Conservation (phyloP, 306 rosid species). For the Bauhinia variegata region DNA sequence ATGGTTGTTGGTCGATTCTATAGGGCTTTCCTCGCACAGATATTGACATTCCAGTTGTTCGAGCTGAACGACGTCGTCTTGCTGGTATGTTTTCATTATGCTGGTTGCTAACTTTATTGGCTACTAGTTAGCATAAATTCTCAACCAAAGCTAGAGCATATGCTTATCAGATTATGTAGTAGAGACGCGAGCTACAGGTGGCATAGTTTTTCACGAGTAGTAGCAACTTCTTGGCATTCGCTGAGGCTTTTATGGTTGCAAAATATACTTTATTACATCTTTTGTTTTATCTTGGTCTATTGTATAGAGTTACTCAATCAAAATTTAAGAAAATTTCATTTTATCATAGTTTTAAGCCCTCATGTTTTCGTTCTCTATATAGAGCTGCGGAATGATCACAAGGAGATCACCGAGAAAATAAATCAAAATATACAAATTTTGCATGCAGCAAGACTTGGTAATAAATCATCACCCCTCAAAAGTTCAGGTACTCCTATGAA, state of each 20-base stretch:
- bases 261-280: too few species aligned
- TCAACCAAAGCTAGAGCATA: not conserved
- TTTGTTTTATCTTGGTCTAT: not conserved
- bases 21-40: constrained; percentile 94
- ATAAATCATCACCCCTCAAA: constrained; percentile 39
- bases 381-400: constrained; percentile 82
- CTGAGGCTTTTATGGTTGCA: too few species aligned
- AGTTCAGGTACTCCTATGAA: constrained; percentile 53
- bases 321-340: not conserved
- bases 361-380: constrained; percentile 10
- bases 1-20: constrained; percentile 2
- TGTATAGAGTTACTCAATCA: not conserved
- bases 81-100: constrained; percentile 47
- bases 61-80: constrained; percentile 75
- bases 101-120: not conserved
- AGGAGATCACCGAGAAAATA: constrained; percentile 70
- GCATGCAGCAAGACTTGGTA: constrained; percentile 67
- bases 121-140: not conserved
- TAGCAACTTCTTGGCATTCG: too few species aligned
- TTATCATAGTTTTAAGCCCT: not conserved
- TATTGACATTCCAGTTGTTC: constrained; percentile 71
- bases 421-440: constrained; percentile 68
- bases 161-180: not conserved
- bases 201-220: not conserved
- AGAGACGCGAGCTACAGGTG: not conserved